These are phyloP conservation scores for Pichia ethanolica DNA, from an alignment of 805 yeast genomes.

Conservation along the genomic window DNA sequence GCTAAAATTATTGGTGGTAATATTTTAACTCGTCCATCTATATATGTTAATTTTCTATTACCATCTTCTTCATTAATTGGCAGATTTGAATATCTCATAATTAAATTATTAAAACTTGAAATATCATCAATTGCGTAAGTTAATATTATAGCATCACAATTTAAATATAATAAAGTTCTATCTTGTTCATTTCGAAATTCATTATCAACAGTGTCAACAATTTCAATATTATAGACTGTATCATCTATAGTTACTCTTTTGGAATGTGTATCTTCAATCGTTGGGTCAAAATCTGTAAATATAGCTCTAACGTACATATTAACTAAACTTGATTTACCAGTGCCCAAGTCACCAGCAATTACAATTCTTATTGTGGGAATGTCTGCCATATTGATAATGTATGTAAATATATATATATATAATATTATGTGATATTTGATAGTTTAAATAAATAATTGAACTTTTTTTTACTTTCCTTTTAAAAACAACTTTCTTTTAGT, in stretches of 20 bases:
- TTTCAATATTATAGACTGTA: slow-evolving; percentile 34
- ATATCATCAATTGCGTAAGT: slow-evolving; percentile 41
- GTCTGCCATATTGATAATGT: neutral
- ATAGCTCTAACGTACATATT: slow-evolving; percentile 18
- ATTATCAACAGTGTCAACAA: slow-evolving; percentile 86
- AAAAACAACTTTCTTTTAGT: too few relatives aligned
- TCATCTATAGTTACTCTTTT: slow-evolving; percentile 27
- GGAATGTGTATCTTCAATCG: slow-evolving; percentile 24
- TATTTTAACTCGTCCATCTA: slow-evolving; percentile 1
- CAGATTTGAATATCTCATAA: slow-evolving; percentile 21
- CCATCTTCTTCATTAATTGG: slow-evolving; percentile 25
- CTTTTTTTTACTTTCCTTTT: too few relatives aligned
- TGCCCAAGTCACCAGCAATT: slow-evolving; percentile 24
- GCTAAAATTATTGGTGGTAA: slow-evolving; percentile 38
- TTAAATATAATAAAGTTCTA: slow-evolving; percentile 12
- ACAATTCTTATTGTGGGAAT: slow-evolving; percentile 20
- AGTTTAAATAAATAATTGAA: neutral
- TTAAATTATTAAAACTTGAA: slow-evolving; percentile 9
- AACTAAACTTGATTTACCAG: slow-evolving; percentile 28
- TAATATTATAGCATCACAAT: slow-evolving; percentile 43
- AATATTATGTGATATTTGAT: too few relatives aligned
- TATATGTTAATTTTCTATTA: slow-evolving; percentile 1
- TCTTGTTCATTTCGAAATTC: slow-evolving; percentile 37
- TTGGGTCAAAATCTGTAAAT: slow-evolving; percentile 20
- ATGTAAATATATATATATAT: neutral